Evolutionary conservation across 2,329 filamentous ascomycete species (phyloP), one percentile per base, ranked within the genome.

Genomic region (Rutstroemia sydowiana): DNA sequence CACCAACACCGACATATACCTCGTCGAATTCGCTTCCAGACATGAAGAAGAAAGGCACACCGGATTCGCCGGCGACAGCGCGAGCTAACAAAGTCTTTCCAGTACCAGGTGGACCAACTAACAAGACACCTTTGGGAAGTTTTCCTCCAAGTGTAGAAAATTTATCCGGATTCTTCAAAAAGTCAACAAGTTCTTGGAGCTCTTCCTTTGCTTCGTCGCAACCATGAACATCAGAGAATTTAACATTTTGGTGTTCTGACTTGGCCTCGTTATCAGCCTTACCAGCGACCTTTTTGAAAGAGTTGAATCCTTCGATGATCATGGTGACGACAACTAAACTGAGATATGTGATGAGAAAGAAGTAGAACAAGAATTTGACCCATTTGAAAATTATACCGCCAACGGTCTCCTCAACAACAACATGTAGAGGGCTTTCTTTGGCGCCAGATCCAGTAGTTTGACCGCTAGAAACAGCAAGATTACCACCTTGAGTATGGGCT

Each of bases 1-100:
- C 89, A 70, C 93, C 93, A 55, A 98, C 93, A 81, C 93, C 93
- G 47, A 98, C 93, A 67, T 98, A 98, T 92, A 98, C 98, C 72
- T 98, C 93, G 30, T 98, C 92, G 66, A 98, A 98, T 69, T 98
- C 93, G 45, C 93, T 98, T 67, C 93, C 93, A 69, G 63, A 98
- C 93, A 65, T 88, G 95, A 78, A 98, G 80, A 91, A 98, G 78
- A 98, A 98, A 0, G 93, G 93, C 31, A 98, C 93, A 40, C 87
- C 86, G 23, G 93, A 97, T 73, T 98, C 93, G 67, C 93, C 93
- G 46, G 93, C 93, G 8, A 93, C 98, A 13, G 93, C 93, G 74
- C 98, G 98, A 57, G 93, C 93, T 42, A 98, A 81, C 56, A 98
- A 74, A 2, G 93, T 98, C 75, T 98, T 98, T 83, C 93, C 93